Evolutionary conservation across 148 eudicot species (phyloP), one percentile per base, ranked within the genome.

Genomic region (Spergularia bocconei): DNA sequence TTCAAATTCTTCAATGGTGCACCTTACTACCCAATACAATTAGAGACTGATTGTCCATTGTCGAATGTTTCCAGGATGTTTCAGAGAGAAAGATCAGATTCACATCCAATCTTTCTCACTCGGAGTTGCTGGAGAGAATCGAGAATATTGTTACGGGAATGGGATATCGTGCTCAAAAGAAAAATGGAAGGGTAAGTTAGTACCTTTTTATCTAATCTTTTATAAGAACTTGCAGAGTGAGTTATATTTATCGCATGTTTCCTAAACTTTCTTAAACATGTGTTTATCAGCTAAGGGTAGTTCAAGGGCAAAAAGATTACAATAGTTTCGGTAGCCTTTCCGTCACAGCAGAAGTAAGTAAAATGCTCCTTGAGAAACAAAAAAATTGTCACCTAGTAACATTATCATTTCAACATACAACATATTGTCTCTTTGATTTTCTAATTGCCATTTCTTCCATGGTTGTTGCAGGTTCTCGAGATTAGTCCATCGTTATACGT

Each of bases 51-150:
- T 48, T 20, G 23, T 69, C 23, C 52, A 64, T 20, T 15, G 23
- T 77, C 70, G 25, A 52, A 44, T 57, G 54, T 19, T 69, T 84
- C 61, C 57, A 93, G 97, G 91, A 90, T 79, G 86, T 86, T 39
- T 87, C 90, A 0, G 96, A 95, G 83, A 79, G 98, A 84, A 89
- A 90, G 82, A 88, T 95, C 68, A 86, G 98, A 60, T 95, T 95
- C 76, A 87, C 98, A 14, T 92, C 97, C 52, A 88, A 81, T 78
- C 86, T 82, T 73, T 84, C 92, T 55, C 96, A 88, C 17, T 81
- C 80, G 58, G 88, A 88, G 67, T 78, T 95, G 84, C 89, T 92
- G 0, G 91, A 92, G 85, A 86, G 88, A 79, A 90, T 95, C 4
- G 92, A 89, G 82, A 72, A 89, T 60, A 86, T 76, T 61, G 97